These are phyloP conservation scores for Sequoia sempervirens DNA, from an alignment of 75 land plant genomes.

Conservation along the genomic window DNA sequence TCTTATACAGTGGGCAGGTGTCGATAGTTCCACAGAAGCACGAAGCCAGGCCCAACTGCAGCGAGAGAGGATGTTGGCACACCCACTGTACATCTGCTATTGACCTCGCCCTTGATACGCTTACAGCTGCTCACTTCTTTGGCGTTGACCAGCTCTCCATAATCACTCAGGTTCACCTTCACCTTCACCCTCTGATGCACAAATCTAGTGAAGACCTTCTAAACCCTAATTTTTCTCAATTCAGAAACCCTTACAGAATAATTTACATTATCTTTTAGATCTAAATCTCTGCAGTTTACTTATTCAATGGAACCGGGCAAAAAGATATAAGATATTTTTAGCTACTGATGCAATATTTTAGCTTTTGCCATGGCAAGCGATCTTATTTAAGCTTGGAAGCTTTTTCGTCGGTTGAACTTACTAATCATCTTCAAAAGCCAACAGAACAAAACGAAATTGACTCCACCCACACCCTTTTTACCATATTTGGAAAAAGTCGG, in stretches of 20 bases:
- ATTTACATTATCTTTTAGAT: not conserved
- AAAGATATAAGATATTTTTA: not conserved
- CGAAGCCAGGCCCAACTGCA: constrained; percentile 62
- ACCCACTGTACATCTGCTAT: constrained; percentile 83
- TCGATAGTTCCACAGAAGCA: constrained; percentile 65
- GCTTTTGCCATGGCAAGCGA: no score
- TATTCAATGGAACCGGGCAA: not conserved
- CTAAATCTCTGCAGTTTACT: not conserved
- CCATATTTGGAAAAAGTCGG: no score
- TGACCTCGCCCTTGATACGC: constrained; percentile 84
- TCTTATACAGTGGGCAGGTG: constrained; percentile 82
- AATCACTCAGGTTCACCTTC: constrained; percentile 27
- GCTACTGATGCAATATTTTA: no score
- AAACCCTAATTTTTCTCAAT: not conserved
- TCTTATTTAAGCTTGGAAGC: no score
- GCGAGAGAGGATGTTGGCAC: constrained; percentile 77
- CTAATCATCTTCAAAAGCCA: no score
- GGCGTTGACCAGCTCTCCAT: constrained; percentile 72
- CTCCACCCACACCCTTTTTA: no score
- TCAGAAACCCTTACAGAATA: no score
- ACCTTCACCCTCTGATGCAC: not conserved
- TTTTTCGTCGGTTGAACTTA: no score
- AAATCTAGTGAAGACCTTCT: not conserved
- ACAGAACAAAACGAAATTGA: no score
- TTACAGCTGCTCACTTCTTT: constrained; percentile 78